A percentile compares a stretch with the other conserved stretches of the same genome.
These are phyloP conservation scores for Cyphellophora europaea DNA, from an alignment of 2,329 filamentous ascomycete genomes.

Conservation along the genomic window DNA sequence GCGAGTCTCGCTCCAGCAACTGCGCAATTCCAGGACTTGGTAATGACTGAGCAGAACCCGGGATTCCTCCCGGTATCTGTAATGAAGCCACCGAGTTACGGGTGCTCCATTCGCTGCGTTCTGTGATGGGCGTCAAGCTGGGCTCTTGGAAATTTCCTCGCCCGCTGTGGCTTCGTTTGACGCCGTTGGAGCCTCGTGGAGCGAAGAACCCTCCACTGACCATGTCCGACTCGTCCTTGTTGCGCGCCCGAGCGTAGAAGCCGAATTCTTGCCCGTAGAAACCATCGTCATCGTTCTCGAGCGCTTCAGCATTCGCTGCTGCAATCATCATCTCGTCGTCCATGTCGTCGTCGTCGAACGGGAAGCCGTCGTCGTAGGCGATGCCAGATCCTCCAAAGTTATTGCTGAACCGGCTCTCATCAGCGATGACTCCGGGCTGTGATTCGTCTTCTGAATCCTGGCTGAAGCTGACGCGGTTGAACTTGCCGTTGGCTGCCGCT, in stretches of 20 bases:
- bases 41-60: conserved; percentile 41
- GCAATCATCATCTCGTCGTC: conserved; percentile 89
- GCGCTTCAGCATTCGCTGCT: conserved; percentile 84
- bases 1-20: conserved; percentile 52
- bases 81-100: conserved; percentile 82
- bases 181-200: conserved; percentile 54
- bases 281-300: conserved; percentile 85
- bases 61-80: conserved; percentile 38
- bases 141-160: conserved; percentile 70
- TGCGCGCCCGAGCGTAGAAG: conserved; percentile 64
- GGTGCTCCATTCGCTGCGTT: conserved; percentile 91
- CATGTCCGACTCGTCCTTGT: conserved; percentile 46
- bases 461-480: conserved; percentile 49
- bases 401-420: conserved; percentile 41
- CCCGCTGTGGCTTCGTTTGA: conserved; percentile 61
- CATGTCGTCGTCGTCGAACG: conserved; percentile 53
- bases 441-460: conserved; percentile 29
- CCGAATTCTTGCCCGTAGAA: conserved; percentile 96
- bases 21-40: conserved; percentile 69
- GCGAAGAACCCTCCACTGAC: conserved; percentile 86
- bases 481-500: conserved; percentile 67
- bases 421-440: conserved; percentile 36
- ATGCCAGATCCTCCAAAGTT: conserved; percentile 29
- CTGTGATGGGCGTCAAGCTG: conserved; percentile 91
- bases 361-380: conserved; percentile 38